Percentiles rank a stretch among this genome's conserved stretches.
phyloP scores from a whole-genome alignment of 148 eudicot genomes.

The Persicaria tinctoria region DNA sequence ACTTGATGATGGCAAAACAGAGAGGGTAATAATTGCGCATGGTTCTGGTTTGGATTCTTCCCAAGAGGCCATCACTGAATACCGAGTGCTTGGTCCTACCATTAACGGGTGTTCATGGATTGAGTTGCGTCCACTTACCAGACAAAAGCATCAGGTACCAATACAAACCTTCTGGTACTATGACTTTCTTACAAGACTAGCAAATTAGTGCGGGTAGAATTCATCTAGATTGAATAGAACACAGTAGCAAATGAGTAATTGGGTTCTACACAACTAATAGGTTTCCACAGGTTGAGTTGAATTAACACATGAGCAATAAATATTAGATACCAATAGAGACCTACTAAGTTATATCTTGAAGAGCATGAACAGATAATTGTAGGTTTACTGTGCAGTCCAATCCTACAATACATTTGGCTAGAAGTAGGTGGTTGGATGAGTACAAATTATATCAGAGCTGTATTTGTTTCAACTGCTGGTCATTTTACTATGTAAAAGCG shows the following conservation, averaged over 20 bases:
- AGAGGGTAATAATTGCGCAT: constrained; percentile 76
- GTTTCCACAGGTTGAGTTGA: not conserved
- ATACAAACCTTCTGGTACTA: not conserved
- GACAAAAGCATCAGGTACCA: constrained; percentile 80
- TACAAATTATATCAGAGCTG: not conserved
- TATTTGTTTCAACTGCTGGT: not conserved
- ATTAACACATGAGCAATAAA: not conserved
- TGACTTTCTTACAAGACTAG: not conserved
- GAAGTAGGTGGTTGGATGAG: not conserved
- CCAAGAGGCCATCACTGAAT: constrained; percentile 86
- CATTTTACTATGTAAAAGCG: not conserved
- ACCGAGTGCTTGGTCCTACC: constrained; percentile 86
- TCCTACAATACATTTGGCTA: not conserved
- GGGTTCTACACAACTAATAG: not conserved
- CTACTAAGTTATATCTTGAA: not conserved
- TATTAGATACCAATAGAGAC: not conserved
- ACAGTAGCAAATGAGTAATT: not conserved
- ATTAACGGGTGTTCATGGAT: constrained; percentile 96
- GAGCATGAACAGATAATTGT: not conserved
- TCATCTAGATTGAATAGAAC: not conserved
- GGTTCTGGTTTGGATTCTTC: constrained; percentile 61
- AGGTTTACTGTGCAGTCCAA: not conserved
- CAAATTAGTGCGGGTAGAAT: not conserved
- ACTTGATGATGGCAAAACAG: constrained; percentile 85
- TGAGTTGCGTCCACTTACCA: constrained; percentile 74